Conservation (phyloP, 208 protist species). For the Leishmania guyanensis region DNA sequence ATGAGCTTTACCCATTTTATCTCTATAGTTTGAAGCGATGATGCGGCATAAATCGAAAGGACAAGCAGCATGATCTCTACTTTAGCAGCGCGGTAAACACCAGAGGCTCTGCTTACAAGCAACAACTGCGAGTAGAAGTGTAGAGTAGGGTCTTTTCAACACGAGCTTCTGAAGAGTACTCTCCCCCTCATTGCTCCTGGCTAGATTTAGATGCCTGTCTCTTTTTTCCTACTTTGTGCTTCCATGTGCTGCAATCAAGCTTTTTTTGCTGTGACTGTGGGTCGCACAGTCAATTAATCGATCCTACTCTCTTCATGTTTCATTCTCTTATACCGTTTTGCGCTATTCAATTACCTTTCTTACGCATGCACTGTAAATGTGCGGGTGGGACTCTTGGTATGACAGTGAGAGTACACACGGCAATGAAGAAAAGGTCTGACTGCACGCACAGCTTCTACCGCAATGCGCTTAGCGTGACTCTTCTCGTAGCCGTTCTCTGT, state of each 20-base stretch:
- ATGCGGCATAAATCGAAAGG: conserved; percentile 5
- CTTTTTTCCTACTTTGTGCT: background rate
- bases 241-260: background rate
- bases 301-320: background rate
- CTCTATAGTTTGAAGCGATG: conserved; percentile 44
- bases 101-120: conserved; percentile 2
- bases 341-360: background rate
- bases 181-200: background rate
- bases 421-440: background rate
- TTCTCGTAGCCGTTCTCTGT: conserved; percentile 34
- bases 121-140: background rate
- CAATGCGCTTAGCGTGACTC: conserved; percentile 8
- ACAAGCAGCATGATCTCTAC: conserved; percentile 5
- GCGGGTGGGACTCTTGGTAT: too few relatives aligned
- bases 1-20: conserved; percentile 79
- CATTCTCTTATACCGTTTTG: background rate
- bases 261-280: conserved; percentile 1
- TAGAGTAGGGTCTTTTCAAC: background rate
- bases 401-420: background rate
- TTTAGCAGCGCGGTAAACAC: background rate
- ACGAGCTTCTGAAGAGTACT: background rate
- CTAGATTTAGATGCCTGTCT: background rate
- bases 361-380: background rate
- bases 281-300: background rate
- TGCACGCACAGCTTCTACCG: conserved; percentile 9